Percentiles rank a stretch among this genome's conserved stretches.
Evolutionary conservation across 148 eudicot species (phyloP).

Genomic region (Salicornia ramosissima): DNA sequence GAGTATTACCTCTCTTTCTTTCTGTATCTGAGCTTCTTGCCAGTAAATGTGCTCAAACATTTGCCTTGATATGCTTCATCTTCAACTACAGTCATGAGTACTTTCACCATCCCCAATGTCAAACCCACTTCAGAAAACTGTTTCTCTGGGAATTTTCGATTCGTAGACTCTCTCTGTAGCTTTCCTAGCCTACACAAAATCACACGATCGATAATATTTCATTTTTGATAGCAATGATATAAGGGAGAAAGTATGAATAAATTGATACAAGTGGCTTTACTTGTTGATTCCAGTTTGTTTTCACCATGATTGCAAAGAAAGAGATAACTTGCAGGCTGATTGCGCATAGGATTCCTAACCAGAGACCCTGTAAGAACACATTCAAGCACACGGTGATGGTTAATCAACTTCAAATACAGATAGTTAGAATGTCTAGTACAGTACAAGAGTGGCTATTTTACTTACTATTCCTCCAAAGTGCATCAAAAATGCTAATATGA

Average conservation of each 20-base stretch:
- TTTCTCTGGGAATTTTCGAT: constrained; percentile 9
- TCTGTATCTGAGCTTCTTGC: no score
- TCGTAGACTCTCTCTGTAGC: constrained; percentile 19
- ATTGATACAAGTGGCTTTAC: constrained; percentile 4
- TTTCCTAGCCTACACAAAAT: constrained; percentile 14
- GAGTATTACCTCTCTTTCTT: no score
- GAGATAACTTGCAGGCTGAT: constrained; percentile 12
- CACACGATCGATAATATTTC: background rate
- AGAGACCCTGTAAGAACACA: constrained; percentile 19
- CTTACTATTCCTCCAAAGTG: constrained; percentile 24
- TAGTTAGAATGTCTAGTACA: background rate
- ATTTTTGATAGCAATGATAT: no score
- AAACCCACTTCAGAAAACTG: constrained; percentile 1
- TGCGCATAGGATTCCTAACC: constrained; percentile 25
- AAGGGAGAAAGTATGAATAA: background rate
- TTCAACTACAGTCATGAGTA: background rate
- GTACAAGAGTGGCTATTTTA: background rate
- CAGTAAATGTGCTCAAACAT: no score
- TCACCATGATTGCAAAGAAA: constrained; percentile 9
- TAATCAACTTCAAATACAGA: background rate
- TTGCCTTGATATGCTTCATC: background rate
- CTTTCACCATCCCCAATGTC: background rate
- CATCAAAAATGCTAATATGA: constrained; percentile 28
- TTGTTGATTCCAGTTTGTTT: constrained; percentile 24
- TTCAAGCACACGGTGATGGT: background rate